Evolutionary conservation across 495 filamentous ascomycete species (phyloP).

Genomic region (Thozetella sp.): DNA sequence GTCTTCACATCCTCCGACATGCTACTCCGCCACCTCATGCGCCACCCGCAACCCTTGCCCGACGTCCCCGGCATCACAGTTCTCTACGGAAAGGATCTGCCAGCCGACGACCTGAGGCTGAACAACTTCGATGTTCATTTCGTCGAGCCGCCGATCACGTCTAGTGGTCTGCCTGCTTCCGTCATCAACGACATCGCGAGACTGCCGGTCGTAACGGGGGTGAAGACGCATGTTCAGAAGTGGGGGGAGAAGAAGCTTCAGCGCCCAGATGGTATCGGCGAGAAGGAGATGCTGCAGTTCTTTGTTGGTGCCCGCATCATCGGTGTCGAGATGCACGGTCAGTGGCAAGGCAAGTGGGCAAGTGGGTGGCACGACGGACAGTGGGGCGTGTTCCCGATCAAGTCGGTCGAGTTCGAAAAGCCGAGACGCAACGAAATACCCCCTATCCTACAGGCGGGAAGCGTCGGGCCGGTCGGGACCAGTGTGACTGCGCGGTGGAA

Average conservation of each 20-base stretch:
- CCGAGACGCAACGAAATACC: constrained; percentile 29
- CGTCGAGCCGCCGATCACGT: constrained; percentile 21
- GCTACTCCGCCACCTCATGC: constrained; percentile 32
- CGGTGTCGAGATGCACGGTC: constrained; percentile 43
- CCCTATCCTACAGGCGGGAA: constrained; percentile 11
- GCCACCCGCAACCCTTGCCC: constrained; percentile 38
- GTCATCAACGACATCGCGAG: constrained; percentile 30
- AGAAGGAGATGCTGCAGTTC: constrained; percentile 40
- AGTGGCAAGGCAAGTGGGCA: constrained; percentile 45
- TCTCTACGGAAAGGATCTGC: constrained; percentile 29
- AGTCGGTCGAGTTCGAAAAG: constrained; percentile 29
- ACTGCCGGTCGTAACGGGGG: constrained; percentile 29
- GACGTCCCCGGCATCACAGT: constrained; percentile 33
- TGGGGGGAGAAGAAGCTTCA: constrained; percentile 21
- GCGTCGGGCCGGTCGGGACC: constrained; percentile 20
- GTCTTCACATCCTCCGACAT: constrained; percentile 30
- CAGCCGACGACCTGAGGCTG: constrained; percentile 12
- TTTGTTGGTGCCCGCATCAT: constrained; percentile 41
- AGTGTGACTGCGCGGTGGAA: constrained; percentile 43
- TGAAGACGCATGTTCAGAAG: constrained; percentile 30
- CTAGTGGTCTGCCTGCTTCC: constrained; percentile 15
- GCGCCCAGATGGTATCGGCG: constrained; percentile 31
- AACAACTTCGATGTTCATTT: constrained; percentile 46
- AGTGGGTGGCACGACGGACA: constrained; percentile 46
- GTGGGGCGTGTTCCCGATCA: constrained; percentile 40